These are phyloP conservation scores for Rosellinia necatrix DNA, from an alignment of 2,329 filamentous ascomycete genomes.

Conservation along the genomic window DNA sequence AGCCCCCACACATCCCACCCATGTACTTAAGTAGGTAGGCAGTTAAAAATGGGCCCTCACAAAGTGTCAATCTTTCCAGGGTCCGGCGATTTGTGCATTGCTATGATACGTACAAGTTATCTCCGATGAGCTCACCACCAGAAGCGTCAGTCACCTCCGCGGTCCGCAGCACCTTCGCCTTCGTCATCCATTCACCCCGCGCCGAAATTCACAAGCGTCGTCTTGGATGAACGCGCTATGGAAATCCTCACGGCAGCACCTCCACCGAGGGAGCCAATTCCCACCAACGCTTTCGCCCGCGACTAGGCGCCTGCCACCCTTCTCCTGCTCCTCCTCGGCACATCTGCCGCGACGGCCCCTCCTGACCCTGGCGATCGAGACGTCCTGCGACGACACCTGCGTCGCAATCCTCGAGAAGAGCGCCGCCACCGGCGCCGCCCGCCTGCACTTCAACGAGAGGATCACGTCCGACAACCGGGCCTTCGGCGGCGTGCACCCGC, in stretches of 20 bases:
- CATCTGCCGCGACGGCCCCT: constrained; percentile 31
- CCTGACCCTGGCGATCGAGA: constrained; percentile 75
- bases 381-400: constrained; percentile 90
- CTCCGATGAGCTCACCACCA: not conserved
- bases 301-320: too few relatives aligned
- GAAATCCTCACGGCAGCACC: constrained; percentile 18
- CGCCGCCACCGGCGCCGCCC: constrained; percentile 47
- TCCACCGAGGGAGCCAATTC: constrained; percentile 18
- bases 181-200: too few relatives aligned
- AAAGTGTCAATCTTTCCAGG: too few relatives aligned
- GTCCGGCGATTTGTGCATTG: too few relatives aligned
- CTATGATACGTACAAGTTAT: too few relatives aligned
- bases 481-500: constrained; percentile 80
- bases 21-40: too few relatives aligned
- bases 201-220: not conserved
- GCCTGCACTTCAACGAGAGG: constrained; percentile 78
- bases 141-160: not conserved
- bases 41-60: too few relatives aligned
- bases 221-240: constrained; percentile 20
- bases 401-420: constrained; percentile 76
- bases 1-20: too few relatives aligned
- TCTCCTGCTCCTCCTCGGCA: not conserved
- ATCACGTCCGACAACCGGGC: constrained; percentile 78
- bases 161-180: too few relatives aligned
- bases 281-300: not conserved